Percentiles rank a stretch among this genome's conserved stretches.
These are phyloP conservation scores for Zelopaecilomyces penicillatus DNA, from an alignment of 2,329 filamentous ascomycete species.

Conservation along the genomic window DNA sequence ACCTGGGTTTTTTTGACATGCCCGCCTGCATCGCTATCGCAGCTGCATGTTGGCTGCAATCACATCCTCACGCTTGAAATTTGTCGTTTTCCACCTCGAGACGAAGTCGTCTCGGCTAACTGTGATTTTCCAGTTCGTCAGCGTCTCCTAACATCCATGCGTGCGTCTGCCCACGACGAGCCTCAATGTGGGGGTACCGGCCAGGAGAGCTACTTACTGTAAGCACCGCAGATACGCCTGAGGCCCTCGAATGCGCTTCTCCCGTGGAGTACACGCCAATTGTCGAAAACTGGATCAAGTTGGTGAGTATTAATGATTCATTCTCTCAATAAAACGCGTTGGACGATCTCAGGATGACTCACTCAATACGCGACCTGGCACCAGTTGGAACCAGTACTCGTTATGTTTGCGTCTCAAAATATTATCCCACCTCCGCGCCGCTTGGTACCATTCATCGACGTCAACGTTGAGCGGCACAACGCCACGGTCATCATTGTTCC, in stretches of 20 bases:
- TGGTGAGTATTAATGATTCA: neutral
- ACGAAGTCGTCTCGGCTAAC: constrained; percentile 75
- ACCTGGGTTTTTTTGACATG: neutral
- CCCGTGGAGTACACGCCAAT: constrained; percentile 90
- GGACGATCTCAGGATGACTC: constrained; percentile 22
- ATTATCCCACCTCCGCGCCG: constrained; percentile 64
- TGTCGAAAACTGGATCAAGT: constrained; percentile 67
- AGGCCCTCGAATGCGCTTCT: constrained; percentile 74
- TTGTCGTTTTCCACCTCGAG: constrained; percentile 66
- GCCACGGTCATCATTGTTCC: constrained; percentile 89
- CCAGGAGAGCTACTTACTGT: constrained; percentile 52
- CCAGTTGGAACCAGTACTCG: constrained; percentile 73
- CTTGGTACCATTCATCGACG: constrained; percentile 64
- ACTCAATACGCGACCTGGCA: constrained; percentile 72
- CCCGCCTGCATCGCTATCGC: constrained; percentile 4
- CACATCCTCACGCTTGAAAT: constrained; percentile 43
- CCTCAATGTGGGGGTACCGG: neutral
- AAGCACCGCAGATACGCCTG: constrained; percentile 82
- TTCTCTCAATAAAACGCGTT: neutral
- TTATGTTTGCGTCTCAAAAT: constrained; percentile 57
- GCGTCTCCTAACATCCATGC: neutral
- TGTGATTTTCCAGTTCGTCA: constrained; percentile 22
- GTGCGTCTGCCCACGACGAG: neutral
- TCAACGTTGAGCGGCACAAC: constrained; percentile 48
- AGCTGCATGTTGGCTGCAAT: constrained; percentile 27